Conservation (phyloP, 306 rosid genomes). For the Albizia julibrissin region DNA sequence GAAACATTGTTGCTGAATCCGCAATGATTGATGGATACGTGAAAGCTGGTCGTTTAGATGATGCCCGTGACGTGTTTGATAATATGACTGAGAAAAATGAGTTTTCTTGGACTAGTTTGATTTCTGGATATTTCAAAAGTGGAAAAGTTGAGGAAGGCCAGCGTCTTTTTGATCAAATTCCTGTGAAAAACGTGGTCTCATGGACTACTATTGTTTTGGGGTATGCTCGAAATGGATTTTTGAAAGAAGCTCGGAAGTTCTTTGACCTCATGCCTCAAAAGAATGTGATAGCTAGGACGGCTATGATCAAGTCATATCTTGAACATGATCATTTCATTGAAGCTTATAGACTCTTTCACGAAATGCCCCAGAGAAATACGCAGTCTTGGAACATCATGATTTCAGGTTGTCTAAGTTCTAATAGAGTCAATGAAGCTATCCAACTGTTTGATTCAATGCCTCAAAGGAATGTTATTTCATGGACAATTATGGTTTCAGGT, state of each 20-base stretch:
- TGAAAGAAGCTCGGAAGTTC: constrained; percentile 36
- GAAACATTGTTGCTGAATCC: constrained; percentile 37
- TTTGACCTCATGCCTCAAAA: constrained; percentile 53
- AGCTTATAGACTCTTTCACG: constrained; percentile 43
- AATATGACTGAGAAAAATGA: constrained; percentile 43
- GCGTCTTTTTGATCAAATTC: constrained; percentile 43
- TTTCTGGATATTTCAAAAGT: constrained; percentile 45
- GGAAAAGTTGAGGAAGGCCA: constrained; percentile 47
- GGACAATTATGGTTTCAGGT: constrained; percentile 57
- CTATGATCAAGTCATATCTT: constrained; percentile 53
- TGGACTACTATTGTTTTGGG: constrained; percentile 47
- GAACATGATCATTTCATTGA: constrained; percentile 42
- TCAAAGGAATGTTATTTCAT: constrained; percentile 40
- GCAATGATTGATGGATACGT: constrained; percentile 51
- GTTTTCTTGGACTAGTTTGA: constrained; percentile 55
- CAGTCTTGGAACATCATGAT: constrained; percentile 58
- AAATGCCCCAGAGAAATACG: constrained; percentile 46
- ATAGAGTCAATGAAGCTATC: constrained; percentile 49
- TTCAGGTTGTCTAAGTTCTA: constrained; percentile 44
- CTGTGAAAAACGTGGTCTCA: constrained; percentile 47
- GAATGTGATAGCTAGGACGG: constrained; percentile 49
- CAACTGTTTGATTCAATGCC: constrained; percentile 46
- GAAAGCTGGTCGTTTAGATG: constrained; percentile 43
- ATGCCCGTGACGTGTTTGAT: constrained; percentile 46
- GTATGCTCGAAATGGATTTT: constrained; percentile 42